Evolutionary conservation across 495 filamentous ascomycete genomes (phyloP), one percentile per base, ranked within the genome.

Genomic region (Pseudomonodictys pantanalensis): DNA sequence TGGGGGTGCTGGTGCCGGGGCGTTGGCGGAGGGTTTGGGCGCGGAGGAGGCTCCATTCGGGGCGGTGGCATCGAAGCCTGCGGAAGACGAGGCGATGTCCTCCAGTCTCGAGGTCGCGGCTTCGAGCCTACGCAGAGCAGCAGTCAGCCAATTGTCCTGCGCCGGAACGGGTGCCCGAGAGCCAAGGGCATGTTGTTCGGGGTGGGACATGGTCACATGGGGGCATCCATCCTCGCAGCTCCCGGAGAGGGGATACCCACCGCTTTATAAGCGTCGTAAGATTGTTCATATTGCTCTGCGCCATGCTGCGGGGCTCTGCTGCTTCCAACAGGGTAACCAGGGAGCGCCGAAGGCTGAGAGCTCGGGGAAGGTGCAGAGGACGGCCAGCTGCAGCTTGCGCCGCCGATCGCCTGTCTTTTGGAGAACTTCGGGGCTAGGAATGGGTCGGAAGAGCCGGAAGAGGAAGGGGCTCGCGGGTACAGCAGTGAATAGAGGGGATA

Each of bases 201-300:
- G n/a, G 11, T 58, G 12, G 25, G 42, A 29, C 38, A 64, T 49
- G 32, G 46, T 52, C 12, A 48, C 54, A 28, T 17, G 46, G 35
- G 22, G 56, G 32, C 71, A 42, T 12, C 10, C 17, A 23, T 17
- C 17, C 28, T 46, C 30, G 32, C 32, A 10, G 25, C 41, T 23
- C 10, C 20, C 24, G 33, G 15, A 10, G 32, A 53, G 39, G 60
- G 43, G 12, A 20, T 43, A 64, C 83, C 67, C 82, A 97, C 93
- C 93, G 84, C 83, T 98, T 98, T 80, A 98, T 96, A 65, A 98
- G 82, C 52, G 93, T 97, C 41, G 90, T 93, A 58, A 98, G 76
- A 71, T 97, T 97, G 79, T 97, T 86, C 89, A 97, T 96, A 68
- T 90, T 87, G 75, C 73, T 77, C 52, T 75, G 73, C 65, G 78